Percentiles rank a stretch among this genome's conserved stretches.
Evolutionary conservation across 345 rosid species (phyloP).

Genomic region (Firmiana major): DNA sequence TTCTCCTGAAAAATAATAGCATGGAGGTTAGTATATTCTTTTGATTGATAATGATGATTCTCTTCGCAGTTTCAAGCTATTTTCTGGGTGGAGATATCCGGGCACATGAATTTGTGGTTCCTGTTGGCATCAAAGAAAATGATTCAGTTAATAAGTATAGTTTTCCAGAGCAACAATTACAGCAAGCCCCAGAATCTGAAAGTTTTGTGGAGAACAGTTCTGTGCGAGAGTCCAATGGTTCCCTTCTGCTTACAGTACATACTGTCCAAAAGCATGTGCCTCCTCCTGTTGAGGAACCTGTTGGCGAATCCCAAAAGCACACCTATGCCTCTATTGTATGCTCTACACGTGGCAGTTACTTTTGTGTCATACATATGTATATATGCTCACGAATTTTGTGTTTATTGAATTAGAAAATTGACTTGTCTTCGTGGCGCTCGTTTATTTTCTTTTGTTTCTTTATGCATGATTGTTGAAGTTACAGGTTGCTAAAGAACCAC

Average conservation of each 20-base stretch:
- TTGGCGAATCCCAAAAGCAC: slow-evolving; percentile 53
- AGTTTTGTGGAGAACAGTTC: slow-evolving; percentile 29
- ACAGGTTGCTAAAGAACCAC: slow-evolving; percentile 51
- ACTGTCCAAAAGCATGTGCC: slow-evolving; percentile 34
- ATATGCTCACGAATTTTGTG: neutral
- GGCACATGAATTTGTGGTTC: slow-evolving; percentile 35
- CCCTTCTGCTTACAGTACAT: slow-evolving; percentile 25
- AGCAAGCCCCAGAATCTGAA: slow-evolving; percentile 36
- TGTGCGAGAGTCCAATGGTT: slow-evolving; percentile 38
- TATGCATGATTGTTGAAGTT: slow-evolving; percentile 29
- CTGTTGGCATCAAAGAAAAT: slow-evolving; percentile 40
- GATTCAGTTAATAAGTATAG: slow-evolving; percentile 39
- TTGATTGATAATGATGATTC: neutral
- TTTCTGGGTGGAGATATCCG: slow-evolving; percentile 46
- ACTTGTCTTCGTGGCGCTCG: neutral
- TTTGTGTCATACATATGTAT: neutral
- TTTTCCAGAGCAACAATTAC: slow-evolving; percentile 40
- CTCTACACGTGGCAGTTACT: slow-evolving; percentile 12
- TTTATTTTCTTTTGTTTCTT: neutral
- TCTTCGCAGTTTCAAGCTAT: slow-evolving; percentile 47
- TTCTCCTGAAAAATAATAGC: neutral
- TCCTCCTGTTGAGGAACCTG: slow-evolving; percentile 40
- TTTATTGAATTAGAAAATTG: neutral
- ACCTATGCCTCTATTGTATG: slow-evolving; percentile 78
- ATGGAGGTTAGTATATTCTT: neutral